A percentile compares a stretch with the other conserved stretches of the same genome.
Evolutionary conservation across 2,329 filamentous ascomycete species (phyloP).

Genomic region (Xylariaceae sp.): DNA sequence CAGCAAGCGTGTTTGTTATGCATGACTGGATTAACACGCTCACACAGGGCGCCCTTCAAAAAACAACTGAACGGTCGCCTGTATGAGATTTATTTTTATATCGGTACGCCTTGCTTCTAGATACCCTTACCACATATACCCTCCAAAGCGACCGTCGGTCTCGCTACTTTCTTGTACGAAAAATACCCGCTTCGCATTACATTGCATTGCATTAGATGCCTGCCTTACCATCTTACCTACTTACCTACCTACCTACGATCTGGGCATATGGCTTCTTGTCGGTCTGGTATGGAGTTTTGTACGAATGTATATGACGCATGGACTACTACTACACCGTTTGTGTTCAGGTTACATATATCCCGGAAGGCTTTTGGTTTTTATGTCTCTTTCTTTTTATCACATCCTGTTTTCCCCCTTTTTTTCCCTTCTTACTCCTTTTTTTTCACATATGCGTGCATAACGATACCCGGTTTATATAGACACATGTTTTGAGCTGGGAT

Average conservation of each 20-base stretch:
- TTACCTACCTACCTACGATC: background rate
- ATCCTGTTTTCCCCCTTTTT: background rate
- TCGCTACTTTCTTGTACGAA: background rate
- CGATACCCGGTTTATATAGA: constrained; percentile 4
- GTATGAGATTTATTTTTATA: background rate
- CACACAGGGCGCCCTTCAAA: too few relatives aligned
- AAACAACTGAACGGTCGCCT: background rate
- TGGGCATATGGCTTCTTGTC: background rate
- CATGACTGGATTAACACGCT: background rate
- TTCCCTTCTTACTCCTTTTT: background rate
- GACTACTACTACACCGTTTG: background rate
- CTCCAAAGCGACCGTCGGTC: background rate
- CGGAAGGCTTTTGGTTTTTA: background rate
- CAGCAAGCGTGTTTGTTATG: background rate
- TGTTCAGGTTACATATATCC: background rate
- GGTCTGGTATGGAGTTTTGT: background rate
- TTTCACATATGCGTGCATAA: background rate
- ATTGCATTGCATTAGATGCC: background rate
- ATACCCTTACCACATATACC: background rate
- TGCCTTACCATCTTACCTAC: background rate
- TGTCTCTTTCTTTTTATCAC: background rate
- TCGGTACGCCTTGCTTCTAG: background rate
- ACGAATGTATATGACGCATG: background rate
- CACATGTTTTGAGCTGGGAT: constrained; percentile 2
- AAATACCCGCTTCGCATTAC: background rate